phyloP scores from a whole-genome alignment of 2,329 filamentous ascomycete species.

The Venturia effusa region DNA sequence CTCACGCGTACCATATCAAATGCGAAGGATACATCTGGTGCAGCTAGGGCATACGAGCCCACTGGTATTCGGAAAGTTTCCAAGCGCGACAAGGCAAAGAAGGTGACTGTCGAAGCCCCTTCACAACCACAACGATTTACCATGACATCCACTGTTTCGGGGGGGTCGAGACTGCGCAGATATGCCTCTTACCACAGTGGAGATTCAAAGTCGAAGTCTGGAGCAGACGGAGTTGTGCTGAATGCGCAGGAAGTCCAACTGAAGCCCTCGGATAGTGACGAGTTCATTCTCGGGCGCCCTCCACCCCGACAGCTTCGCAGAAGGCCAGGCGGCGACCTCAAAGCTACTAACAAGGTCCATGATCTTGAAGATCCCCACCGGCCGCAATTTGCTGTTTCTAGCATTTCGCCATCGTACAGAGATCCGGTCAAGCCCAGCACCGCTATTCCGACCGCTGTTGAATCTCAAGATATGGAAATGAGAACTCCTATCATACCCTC shows the following conservation, averaged over 20 bases:
- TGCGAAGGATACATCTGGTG: not conserved
- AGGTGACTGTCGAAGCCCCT: not conserved
- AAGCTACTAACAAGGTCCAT: conserved; percentile 34
- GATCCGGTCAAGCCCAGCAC: conserved; percentile 23
- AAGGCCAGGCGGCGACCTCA: conserved; percentile 37
- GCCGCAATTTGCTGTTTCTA: conserved; percentile 38
- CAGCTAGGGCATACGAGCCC: conserved; percentile 2
- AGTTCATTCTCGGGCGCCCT: conserved; percentile 12
- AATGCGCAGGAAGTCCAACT: not conserved
- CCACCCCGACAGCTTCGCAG: conserved; percentile 28
- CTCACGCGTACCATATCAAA: not conserved
- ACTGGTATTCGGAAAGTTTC: conserved; percentile 1
- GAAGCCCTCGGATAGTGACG: conserved; percentile 6
- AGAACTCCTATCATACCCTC: not conserved
- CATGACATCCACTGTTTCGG: not conserved
- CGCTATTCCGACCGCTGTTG: not conserved
- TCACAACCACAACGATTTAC: not conserved
- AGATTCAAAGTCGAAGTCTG: conserved; percentile 30
- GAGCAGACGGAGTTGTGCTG: not conserved
- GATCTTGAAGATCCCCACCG: conserved; percentile 30
- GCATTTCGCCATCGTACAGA: conserved; percentile 28
- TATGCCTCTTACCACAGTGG: conserved; percentile 51
- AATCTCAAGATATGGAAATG: not conserved
- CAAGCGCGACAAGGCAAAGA: not conserved
- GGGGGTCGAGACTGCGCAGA: conserved; percentile 7